Percentiles rank a stretch among this genome's conserved stretches.
Conservation (phyloP, 2,329 filamentous ascomycete genomes). For the Beauveria sp. region DNA sequence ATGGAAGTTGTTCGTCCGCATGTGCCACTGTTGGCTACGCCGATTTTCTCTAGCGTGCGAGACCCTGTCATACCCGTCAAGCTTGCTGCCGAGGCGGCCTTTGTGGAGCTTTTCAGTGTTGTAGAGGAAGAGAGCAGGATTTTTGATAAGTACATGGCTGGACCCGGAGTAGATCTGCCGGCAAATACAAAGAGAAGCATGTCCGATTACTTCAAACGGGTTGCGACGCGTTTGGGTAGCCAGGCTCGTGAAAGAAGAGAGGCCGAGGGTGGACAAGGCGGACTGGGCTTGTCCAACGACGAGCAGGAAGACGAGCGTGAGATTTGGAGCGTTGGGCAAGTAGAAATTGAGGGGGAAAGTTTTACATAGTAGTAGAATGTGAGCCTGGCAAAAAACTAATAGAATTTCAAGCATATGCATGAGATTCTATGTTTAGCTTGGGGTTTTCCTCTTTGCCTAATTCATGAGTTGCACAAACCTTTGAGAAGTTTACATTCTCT, state of each 20-base stretch:
- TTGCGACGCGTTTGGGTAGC: constrained; percentile 73
- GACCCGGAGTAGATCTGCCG: constrained; percentile 57
- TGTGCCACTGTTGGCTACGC: constrained; percentile 67
- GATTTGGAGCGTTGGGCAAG: constrained; percentile 89
- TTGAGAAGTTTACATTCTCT: too few relatives aligned
- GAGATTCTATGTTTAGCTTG: neutral
- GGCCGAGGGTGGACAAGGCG: constrained; percentile 82
- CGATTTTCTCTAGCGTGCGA: constrained; percentile 82
- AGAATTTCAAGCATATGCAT: neutral
- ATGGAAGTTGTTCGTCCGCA: constrained; percentile 77
- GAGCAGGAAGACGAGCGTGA: constrained; percentile 92
- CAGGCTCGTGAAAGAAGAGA: constrained; percentile 86
- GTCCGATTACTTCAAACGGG: constrained; percentile 94
- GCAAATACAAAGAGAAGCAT: constrained; percentile 78
- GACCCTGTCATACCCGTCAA: constrained; percentile 94
- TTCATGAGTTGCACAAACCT: neutral
- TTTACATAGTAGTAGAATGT: constrained; percentile 29
- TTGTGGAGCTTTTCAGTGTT: constrained; percentile 83
- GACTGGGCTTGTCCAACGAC: constrained; percentile 78
- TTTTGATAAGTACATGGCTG: constrained; percentile 84
- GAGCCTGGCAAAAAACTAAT: neutral
- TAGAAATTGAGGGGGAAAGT: constrained; percentile 64
- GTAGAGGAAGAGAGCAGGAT: constrained; percentile 78
- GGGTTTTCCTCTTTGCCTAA: neutral
- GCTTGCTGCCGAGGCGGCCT: constrained; percentile 87